Evolutionary conservation across 1,284 basidiomycete genomes (phyloP), one percentile per base, ranked within the genome.

Genomic region (Hymenochaete sp.): DNA sequence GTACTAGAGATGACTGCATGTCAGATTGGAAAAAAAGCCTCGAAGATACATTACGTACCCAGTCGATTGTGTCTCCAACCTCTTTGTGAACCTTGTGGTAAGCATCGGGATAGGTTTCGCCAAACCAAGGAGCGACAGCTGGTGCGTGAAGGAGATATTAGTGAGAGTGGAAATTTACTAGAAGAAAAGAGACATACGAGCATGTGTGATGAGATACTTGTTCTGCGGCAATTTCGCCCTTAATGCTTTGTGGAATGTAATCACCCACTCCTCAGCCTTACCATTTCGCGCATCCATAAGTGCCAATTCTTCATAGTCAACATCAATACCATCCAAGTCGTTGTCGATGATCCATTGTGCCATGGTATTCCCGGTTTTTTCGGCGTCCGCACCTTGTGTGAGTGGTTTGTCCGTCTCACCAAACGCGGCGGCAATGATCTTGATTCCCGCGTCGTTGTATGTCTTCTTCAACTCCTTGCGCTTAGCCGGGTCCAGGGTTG

Each of bases 171-270:
- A 21, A 22, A 16, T 9, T 6, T 18, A 22, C 19, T 32, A 26
- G 11, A 25, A 9, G 13, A 33, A 29, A 21, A n/a, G 14, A 8
- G 14, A 52, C 53, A 13, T 43, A 52, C 52, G 57, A 21, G 57
- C 57, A 43, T 58, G 56, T 8, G 54, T 57, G 25, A 59, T 32
- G 24, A 59, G 49, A 40, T 52, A 57, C 28, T 52, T 24, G 7
- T 38, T 42, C 25, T 27, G 47, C 28, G 58, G 57, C 10, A 58
- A 54, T 26, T 53, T 32, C 22, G 31, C 43, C n/a, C 58, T 48
- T 4, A 59, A 53, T 11, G 50, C 42, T 42, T 51, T 48, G 8
- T 55, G 58, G 49, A 59, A 59, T 2, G 52, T 49, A 13, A 45
- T 48, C 16, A 59, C 37, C 57, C 57, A 59, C 9, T 44, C 42